Conservation (phyloP, 2,329 filamentous ascomycete genomes). For the Curvularia eragrostidis region DNA sequence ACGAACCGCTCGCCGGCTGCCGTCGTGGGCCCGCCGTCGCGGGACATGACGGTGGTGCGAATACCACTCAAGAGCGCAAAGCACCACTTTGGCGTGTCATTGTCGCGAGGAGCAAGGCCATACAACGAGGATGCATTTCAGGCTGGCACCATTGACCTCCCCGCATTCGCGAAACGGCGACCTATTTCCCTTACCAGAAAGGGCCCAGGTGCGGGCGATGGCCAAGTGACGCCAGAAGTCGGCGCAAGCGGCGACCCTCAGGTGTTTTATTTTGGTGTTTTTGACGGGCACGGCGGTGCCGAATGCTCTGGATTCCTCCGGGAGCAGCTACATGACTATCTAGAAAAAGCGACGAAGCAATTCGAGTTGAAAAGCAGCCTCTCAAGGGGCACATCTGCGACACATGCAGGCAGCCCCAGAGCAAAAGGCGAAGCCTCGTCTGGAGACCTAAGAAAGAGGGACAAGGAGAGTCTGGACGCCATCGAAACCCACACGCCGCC, state of each 20-base stretch:
- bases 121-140: slow-evolving; percentile 96
- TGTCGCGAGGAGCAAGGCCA: slow-evolving; percentile 79
- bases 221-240: slow-evolving; percentile 72
- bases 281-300: slow-evolving; percentile 91
- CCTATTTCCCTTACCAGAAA: slow-evolving; percentile 67
- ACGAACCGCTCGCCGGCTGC: slow-evolving; percentile 47
- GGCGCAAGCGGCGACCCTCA: slow-evolving; percentile 88
- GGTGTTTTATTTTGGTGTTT: slow-evolving; percentile 96
- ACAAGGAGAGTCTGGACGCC: slow-evolving; percentile 50
- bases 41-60: slow-evolving; percentile 90
- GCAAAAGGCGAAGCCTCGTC: slow-evolving; percentile 26
- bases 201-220: slow-evolving; percentile 41
- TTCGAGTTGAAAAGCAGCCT: slow-evolving; percentile 83
- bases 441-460: slow-evolving; percentile 38
- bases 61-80: slow-evolving; percentile 94
- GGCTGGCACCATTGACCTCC: slow-evolving; percentile 90
- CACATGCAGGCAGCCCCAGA: slow-evolving; percentile 37
- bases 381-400: slow-evolving; percentile 36
- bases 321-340: slow-evolving; percentile 84
- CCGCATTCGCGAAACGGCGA: slow-evolving; percentile 85
- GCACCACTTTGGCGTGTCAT: slow-evolving; percentile 87
- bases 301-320: slow-evolving; percentile 88
- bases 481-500: slow-evolving; percentile 58
- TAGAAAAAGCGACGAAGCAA: slow-evolving; percentile 78
- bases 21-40: slow-evolving; percentile 42